phyloP scores from a whole-genome alignment of 148 eudicot genomes.

The Silene latifolia region DNA sequence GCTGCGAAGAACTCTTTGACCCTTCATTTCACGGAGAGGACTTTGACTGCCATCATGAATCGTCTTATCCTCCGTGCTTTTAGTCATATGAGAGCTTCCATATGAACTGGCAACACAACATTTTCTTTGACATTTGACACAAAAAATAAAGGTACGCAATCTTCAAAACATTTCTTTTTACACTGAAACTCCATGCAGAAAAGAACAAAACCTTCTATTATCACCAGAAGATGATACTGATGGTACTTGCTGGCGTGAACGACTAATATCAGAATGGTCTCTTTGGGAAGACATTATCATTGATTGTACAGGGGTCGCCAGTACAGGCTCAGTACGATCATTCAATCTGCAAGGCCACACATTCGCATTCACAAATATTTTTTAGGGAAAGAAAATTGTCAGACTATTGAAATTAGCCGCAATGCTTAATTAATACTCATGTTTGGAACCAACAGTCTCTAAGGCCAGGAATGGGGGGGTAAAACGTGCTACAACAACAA shows the following conservation, averaged over 20 bases:
- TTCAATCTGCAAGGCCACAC: constrained; percentile 17
- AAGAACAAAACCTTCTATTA: constrained; percentile 25
- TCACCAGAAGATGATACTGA: constrained; percentile 47
- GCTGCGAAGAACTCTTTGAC: constrained; percentile 32
- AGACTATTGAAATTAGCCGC: not conserved
- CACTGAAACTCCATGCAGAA: not conserved
- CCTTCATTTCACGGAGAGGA: constrained; percentile 36
- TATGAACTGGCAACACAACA: constrained; percentile 4
- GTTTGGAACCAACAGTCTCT: not conserved
- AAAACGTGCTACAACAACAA: too few relatives aligned
- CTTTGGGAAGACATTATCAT: constrained; percentile 64
- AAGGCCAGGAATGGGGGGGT: not conserved
- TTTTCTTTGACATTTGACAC: not conserved
- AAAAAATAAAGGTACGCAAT: not conserved
- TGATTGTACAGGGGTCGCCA: constrained; percentile 31
- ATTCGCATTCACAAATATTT: not conserved
- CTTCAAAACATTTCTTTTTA: not conserved
- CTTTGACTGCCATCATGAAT: too few relatives aligned
- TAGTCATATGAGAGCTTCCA: too few relatives aligned
- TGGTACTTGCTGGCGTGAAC: constrained; percentile 29
- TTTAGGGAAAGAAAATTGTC: not conserved
- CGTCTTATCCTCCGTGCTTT: too few relatives aligned
- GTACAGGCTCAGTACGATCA: constrained; percentile 35
- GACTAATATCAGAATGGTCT: constrained; percentile 35
- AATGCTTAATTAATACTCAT: not conserved